phyloP scores from a whole-genome alignment of 805 yeast species.

The Yamadazyma laniorum region DNA sequence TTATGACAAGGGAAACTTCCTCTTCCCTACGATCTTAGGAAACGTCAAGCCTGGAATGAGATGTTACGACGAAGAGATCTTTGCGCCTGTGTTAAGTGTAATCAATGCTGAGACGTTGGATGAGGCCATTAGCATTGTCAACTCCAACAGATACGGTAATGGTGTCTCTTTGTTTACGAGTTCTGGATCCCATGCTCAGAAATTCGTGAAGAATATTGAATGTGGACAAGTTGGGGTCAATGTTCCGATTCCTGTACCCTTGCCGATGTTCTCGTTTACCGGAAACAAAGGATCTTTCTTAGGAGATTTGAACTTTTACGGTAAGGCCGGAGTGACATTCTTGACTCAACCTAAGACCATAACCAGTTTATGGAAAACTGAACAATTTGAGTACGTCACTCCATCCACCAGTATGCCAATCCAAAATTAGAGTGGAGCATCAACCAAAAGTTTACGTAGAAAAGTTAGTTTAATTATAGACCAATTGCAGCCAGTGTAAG shows the following conservation, averaged over 20 bases:
- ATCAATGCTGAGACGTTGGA: slow-evolving; percentile 63
- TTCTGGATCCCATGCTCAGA: slow-evolving; percentile 68
- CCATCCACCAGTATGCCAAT: slow-evolving; percentile 71
- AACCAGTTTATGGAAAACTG: slow-evolving; percentile 64
- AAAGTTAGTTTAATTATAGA: too few species aligned
- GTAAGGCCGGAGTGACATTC: slow-evolving; percentile 70
- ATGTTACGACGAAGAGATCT: slow-evolving; percentile 71
- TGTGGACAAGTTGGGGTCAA: slow-evolving; percentile 78
- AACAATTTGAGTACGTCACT: slow-evolving; percentile 44
- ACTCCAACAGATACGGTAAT: slow-evolving; percentile 61
- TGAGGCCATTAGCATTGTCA: slow-evolving; percentile 64
- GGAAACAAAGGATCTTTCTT: slow-evolving; percentile 74
- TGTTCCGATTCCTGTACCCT: slow-evolving; percentile 78
- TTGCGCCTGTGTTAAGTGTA: slow-evolving; percentile 71
- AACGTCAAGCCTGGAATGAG: slow-evolving; percentile 66
- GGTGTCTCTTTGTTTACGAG: slow-evolving; percentile 70
- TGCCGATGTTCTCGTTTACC: slow-evolving; percentile 79
- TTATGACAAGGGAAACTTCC: slow-evolving; percentile 58
- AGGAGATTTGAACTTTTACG: slow-evolving; percentile 78
- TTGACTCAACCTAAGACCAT: slow-evolving; percentile 75
- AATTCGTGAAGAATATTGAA: slow-evolving; percentile 64
- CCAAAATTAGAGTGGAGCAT: slow-evolving; percentile 40
- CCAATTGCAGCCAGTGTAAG: too few species aligned
- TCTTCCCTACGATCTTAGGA: slow-evolving; percentile 67
- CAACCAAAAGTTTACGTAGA: slow-evolving; percentile 42